phyloP scores from a whole-genome alignment of 768 basidiomycete species.

The Podaxis mareebaensis region DNA sequence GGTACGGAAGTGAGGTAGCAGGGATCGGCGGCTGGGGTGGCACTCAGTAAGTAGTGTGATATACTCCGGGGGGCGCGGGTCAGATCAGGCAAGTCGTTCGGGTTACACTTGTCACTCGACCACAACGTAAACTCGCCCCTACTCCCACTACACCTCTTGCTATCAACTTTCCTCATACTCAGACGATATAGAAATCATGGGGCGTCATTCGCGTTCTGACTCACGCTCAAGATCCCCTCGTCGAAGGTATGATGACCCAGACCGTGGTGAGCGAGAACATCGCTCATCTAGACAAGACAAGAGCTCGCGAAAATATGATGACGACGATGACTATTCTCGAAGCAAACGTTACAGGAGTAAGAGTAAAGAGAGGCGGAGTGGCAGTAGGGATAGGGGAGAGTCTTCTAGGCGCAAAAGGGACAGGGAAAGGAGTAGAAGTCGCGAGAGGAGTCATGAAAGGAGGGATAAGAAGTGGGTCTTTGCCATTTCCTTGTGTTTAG shows the following conservation, averaged over 20 bases:
- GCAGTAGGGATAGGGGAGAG: slow-evolving; percentile 30
- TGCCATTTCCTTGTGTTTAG: background rate
- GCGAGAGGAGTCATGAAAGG: slow-evolving; percentile 33
- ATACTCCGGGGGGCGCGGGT: background rate
- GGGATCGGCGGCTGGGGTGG: background rate
- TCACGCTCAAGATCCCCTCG: slow-evolving; percentile 35
- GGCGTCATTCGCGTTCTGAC: slow-evolving; percentile 50
- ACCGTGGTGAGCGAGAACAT: slow-evolving; percentile 33
- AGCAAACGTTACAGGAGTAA: slow-evolving; percentile 32
- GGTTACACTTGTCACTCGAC: background rate
- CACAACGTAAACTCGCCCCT: background rate
- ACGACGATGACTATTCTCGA: slow-evolving; percentile 31
- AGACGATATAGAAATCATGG: slow-evolving; percentile 34
- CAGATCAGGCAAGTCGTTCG: background rate
- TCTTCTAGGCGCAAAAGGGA: slow-evolving; percentile 28
- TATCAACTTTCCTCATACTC: background rate
- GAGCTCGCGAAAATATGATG: slow-evolving; percentile 24
- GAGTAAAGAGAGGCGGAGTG: slow-evolving; percentile 28
- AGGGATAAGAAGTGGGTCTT: slow-evolving; percentile 48
- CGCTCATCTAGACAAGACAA: slow-evolving; percentile 35
- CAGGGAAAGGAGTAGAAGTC: slow-evolving; percentile 38
- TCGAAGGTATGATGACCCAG: slow-evolving; percentile 39
- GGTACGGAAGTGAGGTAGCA: background rate
- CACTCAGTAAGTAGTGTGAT: background rate
- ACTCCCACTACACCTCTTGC: background rate